Base-by-base conservation (phyloP, 2,329 filamentous ascomycete species). In the Hypoxylon sp. region DNA sequence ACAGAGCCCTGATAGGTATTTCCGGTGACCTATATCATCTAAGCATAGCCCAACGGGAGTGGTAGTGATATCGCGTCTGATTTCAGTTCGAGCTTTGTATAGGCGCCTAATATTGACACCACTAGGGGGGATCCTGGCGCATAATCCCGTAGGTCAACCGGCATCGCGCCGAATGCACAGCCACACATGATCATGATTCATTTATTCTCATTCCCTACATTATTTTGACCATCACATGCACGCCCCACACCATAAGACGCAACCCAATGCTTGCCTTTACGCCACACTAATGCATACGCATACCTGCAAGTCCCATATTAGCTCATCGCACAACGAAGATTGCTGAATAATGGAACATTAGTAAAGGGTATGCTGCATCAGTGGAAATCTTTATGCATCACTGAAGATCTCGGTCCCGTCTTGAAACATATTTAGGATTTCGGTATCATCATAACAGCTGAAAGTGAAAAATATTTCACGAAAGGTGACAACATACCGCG, bases 401-500 rank as follows among this genome's bases (percentile, higher is more conserved):
- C 70, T 42, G 74, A 75, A 76, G 63, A 77, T 75, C 68, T 78
- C 75, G 76, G 76, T 70, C 76, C 76, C 76, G 77, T 78, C 76
- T 78, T 78, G 76, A 78, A 78, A 77, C 76, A 77, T 78, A 75
- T 75, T 77, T 77, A 70, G 57, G 73, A 69, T 72, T 73, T 70
- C 73, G 54, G 60, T 77, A 75, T 78, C 75, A 76, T 78, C 74
- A 76, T 74, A 61, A 63, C 61, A 74, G 65, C 71, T 37, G 50
- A 6, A 50, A 10, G n/a, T 20, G 25, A 27, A 53, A 48, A 37
- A 13, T 14, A 48, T 27, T 2, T 35, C 46, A 17, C 6, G n/a
- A 54, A 31, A 49, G 42, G 33, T 13, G 53, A 14, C 11, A 46
- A 71, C 64, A 48, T 75, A 76, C 71, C 60, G 11, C 56, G 2